These are phyloP conservation scores for Crassisporium funariophilum DNA, from an alignment of 768 basidiomycete species.

Conservation along the genomic window DNA sequence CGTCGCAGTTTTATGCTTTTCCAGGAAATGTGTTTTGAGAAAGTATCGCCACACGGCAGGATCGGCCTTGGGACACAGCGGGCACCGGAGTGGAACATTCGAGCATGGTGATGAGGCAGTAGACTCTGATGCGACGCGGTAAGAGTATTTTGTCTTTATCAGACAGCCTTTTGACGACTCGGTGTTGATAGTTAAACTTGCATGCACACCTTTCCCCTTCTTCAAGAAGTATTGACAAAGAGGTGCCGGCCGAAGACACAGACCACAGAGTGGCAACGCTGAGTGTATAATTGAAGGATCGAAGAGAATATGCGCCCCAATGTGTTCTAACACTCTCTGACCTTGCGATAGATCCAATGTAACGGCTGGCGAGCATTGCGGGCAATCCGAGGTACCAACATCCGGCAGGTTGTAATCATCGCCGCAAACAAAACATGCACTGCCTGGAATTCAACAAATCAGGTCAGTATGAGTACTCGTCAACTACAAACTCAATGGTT, in stretches of 20 bases:
- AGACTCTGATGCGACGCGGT: constrained; percentile 11
- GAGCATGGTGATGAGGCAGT: neutral
- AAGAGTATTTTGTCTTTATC: constrained; percentile 11
- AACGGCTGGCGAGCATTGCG: constrained; percentile 9
- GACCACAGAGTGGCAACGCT: constrained; percentile 20
- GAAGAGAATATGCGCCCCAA: constrained; percentile 27
- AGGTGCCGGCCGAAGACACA: constrained; percentile 23
- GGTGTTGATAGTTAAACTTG: constrained; percentile 10
- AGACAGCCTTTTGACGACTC: constrained; percentile 15
- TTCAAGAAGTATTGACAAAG: constrained; percentile 16
- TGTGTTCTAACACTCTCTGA: constrained; percentile 27
- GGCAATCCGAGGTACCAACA: constrained; percentile 12
- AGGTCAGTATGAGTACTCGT: neutral
- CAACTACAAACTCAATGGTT: neutral
- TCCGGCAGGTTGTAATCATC: constrained; percentile 10
- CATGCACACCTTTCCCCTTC: constrained; percentile 18
- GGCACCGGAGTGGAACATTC: neutral
- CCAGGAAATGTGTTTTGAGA: constrained; percentile 18
- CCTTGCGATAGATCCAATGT: constrained; percentile 14
- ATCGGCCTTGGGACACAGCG: constrained; percentile 1
- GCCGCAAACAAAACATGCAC: constrained; percentile 24
- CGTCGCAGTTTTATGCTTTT: constrained; percentile 7
- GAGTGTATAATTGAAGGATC: constrained; percentile 16
- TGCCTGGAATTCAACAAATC: constrained; percentile 4
- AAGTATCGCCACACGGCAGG: constrained; percentile 24